phyloP scores from a whole-genome alignment of 768 basidiomycete genomes.

The Leccinum sublutescens region DNA sequence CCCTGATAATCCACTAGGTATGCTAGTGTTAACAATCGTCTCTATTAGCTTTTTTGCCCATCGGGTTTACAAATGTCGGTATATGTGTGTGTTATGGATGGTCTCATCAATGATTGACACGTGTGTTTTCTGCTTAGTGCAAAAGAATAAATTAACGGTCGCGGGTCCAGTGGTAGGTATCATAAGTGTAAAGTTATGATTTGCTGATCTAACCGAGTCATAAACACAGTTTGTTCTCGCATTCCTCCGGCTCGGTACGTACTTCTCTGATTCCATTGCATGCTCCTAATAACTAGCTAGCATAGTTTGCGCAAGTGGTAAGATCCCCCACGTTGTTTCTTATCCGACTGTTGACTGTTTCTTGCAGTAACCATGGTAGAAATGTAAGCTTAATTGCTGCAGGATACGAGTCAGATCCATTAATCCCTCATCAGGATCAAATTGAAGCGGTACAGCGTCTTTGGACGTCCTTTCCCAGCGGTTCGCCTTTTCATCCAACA shows the following conservation, averaged over 20 bases:
- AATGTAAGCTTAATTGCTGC: constrained; percentile 14
- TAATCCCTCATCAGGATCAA: constrained; percentile 10
- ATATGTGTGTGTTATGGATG: not conserved
- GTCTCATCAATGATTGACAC: not conserved
- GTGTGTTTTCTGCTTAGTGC: constrained; percentile 5
- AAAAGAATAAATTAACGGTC: constrained; percentile 9
- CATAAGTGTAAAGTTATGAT: not conserved
- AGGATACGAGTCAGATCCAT: not conserved
- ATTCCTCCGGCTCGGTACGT: constrained; percentile 20
- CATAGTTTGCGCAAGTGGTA: constrained; percentile 23
- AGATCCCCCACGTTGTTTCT: not conserved
- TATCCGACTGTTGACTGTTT: not conserved
- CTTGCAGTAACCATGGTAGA: constrained; percentile 21
- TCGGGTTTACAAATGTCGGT: constrained; percentile 25
- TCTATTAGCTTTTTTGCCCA: constrained; percentile 24
- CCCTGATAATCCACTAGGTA: too few species aligned
- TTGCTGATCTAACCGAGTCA: not conserved
- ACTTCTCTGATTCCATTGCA: too few species aligned
- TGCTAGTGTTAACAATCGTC: not conserved
- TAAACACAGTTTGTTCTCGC: constrained; percentile 15
- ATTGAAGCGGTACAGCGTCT: constrained; percentile 10
- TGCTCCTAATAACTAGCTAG: not conserved
- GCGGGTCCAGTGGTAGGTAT: constrained; percentile 18
- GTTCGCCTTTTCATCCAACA: not conserved
- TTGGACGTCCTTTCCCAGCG: constrained; percentile 9